Evolutionary conservation across 352 stramenopile genomes (phyloP), one percentile per base, ranked within the genome.

Genomic region (Pythium inflatum): DNA sequence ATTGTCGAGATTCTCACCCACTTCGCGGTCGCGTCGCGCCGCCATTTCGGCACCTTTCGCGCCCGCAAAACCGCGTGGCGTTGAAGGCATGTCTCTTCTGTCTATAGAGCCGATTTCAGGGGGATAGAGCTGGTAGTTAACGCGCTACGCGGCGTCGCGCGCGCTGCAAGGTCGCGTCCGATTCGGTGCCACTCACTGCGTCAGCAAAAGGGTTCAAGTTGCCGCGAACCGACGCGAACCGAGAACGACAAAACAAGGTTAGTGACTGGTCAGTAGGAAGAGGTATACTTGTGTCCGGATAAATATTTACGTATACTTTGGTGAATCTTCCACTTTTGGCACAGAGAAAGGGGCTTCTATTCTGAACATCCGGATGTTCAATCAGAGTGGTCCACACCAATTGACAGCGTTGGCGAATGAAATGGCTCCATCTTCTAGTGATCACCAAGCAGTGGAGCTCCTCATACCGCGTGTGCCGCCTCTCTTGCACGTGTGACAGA

Each of bases 401-500:
- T 50, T 41, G 65, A 58, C 36, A 14, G 13, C 28, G 27, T n/a
- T 22, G 24, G 45, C 40, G 50, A 63, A 57, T 50, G 34, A 34
- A 68, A 68, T 68, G 61, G 61, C 66, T 73, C 66, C 66, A 73
- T 20, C 45, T 62, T 69, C 14, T 9, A 7, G 22, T 24, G 2
- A 51, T 65, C 51, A 71, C 64, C 38, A 41, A 41, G 34, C 34
- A n/a, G n/a, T n/a, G n/a, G n/a, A n/a, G 36, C 36, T 43, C 36
- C 16, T 43, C 36, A 16, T 43, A n/a, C n/a, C n/a, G n/a, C n/a
- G n/a, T 43, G 9, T 43, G 36, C 55, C 38, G 40, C 55, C 62
- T 65, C 53, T 20, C 33, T 8, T 57, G 55, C 49, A 68, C 66
- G 57, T 73, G 57, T 73, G 65, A 71, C 65, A 71, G 65, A 57